A percentile compares a stretch with the other conserved stretches of the same genome.
Evolutionary conservation across 768 basidiomycete genomes (phyloP).

Genomic region (Dacryopinax primogenitus): DNA sequence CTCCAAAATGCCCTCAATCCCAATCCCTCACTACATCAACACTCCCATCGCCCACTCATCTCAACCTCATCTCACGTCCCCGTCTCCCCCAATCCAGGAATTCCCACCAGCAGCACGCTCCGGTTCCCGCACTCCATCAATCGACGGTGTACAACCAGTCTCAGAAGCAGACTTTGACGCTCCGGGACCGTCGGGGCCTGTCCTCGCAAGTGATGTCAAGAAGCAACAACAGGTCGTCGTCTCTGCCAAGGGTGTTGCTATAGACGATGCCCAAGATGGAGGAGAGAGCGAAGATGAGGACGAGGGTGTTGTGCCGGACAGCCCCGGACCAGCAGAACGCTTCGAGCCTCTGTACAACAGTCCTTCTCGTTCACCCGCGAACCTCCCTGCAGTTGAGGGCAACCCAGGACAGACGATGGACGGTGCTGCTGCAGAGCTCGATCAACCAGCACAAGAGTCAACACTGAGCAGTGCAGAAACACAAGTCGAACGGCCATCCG

Average conservation of each 20-base stretch:
- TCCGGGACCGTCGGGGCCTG: background rate
- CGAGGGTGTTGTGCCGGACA: background rate
- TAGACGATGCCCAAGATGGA: background rate
- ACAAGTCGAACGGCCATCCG: background rate
- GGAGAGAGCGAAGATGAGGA: background rate
- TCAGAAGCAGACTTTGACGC: background rate
- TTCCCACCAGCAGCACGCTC: too few species aligned
- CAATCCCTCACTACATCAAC: too few species aligned
- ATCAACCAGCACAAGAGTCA: background rate
- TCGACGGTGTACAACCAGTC: background rate
- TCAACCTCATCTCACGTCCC: too few species aligned
- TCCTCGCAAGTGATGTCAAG: background rate
- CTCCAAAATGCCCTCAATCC: too few species aligned
- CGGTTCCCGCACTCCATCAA: background rate
- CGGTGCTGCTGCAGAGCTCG: background rate
- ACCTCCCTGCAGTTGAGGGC: background rate
- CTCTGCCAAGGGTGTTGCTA: background rate
- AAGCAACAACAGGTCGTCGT: background rate
- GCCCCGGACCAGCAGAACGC: background rate
- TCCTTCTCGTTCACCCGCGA: too few species aligned
- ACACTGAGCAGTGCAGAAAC: background rate
- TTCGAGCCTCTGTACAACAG: too few species aligned
- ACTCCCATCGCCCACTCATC: too few species aligned
- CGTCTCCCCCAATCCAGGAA: too few species aligned
- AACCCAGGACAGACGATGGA: background rate